Evolutionary conservation across 164 flowering plant species (phyloP).

Genomic region (Sextonia rubra): DNA sequence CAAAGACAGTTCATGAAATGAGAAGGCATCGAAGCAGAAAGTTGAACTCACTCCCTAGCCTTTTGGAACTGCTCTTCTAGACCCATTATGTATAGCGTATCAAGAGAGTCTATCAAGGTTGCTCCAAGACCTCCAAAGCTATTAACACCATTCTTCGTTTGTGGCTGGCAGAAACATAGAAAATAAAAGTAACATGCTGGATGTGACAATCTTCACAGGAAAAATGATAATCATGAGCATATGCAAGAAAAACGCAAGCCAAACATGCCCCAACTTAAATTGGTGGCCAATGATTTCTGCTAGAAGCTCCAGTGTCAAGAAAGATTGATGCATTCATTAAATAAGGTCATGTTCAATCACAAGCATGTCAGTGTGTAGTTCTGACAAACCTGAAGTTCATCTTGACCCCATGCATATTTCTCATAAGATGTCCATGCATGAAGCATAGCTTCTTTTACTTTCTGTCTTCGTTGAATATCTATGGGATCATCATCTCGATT

Average conservation of each 20-base stretch:
- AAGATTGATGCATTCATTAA: not conserved
- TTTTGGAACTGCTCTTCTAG: slow-evolving; percentile 83
- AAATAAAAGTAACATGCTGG: not conserved
- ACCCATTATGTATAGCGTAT: slow-evolving; percentile 95
- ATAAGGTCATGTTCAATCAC: not conserved
- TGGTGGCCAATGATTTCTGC: not conserved
- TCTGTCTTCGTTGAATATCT: slow-evolving; percentile 61
- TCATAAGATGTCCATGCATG: slow-evolving; percentile 97
- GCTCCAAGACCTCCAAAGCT: slow-evolving; percentile 99
- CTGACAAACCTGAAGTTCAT: slow-evolving; percentile 86
- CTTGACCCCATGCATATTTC: slow-evolving; percentile 98
- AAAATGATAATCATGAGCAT: too few relatives aligned
- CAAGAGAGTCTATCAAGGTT: slow-evolving; percentile 86
- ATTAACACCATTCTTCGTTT: slow-evolving; percentile 74
- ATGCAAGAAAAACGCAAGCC: not conserved
- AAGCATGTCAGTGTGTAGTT: not conserved
- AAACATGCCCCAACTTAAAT: not conserved
- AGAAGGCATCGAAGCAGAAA: not conserved
- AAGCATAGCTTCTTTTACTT: slow-evolving; percentile 95
- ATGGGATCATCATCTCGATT: slow-evolving; percentile 50
- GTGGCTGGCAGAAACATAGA: slow-evolving; percentile 55
- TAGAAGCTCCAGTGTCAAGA: not conserved
- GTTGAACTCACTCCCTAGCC: slow-evolving; percentile 87
- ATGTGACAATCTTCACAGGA: not conserved
- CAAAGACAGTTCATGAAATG: not conserved